Base-by-base conservation (phyloP, 2,329 filamentous ascomycete genomes). In the Chaetomium olivaceum region DNA sequence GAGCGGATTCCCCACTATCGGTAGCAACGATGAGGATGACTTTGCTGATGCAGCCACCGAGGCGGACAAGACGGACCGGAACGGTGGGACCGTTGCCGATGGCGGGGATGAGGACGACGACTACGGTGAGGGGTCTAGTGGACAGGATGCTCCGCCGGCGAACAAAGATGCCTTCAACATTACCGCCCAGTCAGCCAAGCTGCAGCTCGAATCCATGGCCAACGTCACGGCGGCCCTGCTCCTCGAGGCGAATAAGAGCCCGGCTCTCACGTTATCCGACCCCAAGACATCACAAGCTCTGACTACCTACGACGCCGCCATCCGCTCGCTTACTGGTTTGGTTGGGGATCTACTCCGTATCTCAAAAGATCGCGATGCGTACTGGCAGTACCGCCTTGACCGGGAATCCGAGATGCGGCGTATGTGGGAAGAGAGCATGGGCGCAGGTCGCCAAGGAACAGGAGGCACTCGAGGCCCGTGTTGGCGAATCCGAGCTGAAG, bases 361-460 rank as follows among this genome's bases (percentile, higher is more conserved):
- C 73, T 94, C 93, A 9, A 89, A 91, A 73, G 95, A 99, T 75
- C 90, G 96, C 60, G 95, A 99, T 77, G 89, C 92, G 0, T 97
- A 96, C 76, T 99, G 95, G 95, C 94, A 98, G 77, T 96, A 96
- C 75, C 89, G 93, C 16, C 82, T 99, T 50, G 93, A 97, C 71
- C 89, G 93, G 62, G 95, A 99, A 79, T 89, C 89, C 52, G 92
- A 97, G 75, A 90, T 98, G 79, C 88, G 95, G 46, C 89, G 91
- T 66, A 91, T 99, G 87, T 99, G 95, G 95, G 95, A 99, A 78
- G 95, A 99, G 74, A 98, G 93, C 78, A 97, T 99, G 95, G 95
- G 93, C 95, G 11, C 89, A 93, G 73, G 91, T 99, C n/a, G 95
- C 93, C 21, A 89, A 88, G 63, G 95, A 99, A 76, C 95, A 99